A percentile compares a stretch with the other conserved stretches of the same genome.
Conservation (phyloP, 306 rosid species). For the Luffa aegyptiaca region DNA sequence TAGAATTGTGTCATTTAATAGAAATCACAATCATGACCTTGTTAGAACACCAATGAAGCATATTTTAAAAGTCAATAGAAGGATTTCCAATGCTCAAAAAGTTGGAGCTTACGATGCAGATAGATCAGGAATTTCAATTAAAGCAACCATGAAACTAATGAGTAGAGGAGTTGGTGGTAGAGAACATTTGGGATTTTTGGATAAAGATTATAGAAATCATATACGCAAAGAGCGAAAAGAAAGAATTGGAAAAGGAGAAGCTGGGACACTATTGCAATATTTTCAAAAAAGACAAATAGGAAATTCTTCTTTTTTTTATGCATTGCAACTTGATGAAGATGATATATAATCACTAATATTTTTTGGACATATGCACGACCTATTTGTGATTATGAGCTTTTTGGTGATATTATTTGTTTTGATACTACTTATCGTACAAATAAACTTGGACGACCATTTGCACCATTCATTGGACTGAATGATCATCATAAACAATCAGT, state of each 20-base stretch:
- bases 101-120: neutral
- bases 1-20: no score
- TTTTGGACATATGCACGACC: no score
- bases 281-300: no score
- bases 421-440: no score
- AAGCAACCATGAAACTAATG: neutral
- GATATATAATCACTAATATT: no score
- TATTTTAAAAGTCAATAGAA: neutral
- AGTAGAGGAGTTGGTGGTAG: neutral
- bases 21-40: no score
- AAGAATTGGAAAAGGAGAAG: neutral
- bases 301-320: no score
- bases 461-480: constrained; percentile 1
- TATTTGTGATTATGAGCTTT: no score
- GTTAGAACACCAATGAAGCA: no score
- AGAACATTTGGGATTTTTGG: neutral
- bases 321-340: no score
- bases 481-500: neutral
- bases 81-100: neutral
- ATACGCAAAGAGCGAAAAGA: neutral
- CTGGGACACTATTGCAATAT: neutral
- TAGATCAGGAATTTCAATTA: neutral
- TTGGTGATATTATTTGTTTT: no score
- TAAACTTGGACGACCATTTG: neutral
- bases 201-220: neutral